Conservation (phyloP, 768 basidiomycete genomes). For the Tulasnella sp. region DNA sequence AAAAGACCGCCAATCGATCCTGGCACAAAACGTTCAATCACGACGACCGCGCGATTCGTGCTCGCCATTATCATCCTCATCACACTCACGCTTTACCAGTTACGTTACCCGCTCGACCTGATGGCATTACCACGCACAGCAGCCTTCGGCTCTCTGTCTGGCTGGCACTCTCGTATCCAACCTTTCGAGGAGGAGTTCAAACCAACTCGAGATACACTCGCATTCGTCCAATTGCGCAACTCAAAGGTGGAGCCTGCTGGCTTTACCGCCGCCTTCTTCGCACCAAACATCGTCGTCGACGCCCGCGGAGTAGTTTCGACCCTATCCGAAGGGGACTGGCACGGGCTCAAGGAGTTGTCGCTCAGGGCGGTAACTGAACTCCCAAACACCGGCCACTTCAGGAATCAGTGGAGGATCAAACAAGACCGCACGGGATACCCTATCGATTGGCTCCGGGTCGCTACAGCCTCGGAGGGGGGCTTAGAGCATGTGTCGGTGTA, state of each 20-base stretch:
- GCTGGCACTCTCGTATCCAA: not conserved
- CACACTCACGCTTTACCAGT: no score
- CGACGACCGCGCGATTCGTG: no score
- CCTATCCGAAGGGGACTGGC: not conserved
- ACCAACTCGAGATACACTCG: not conserved
- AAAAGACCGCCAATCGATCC: no score
- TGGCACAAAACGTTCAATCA: no score
- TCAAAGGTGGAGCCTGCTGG: not conserved
- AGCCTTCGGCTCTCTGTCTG: no score
- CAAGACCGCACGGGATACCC: constrained; percentile 7
- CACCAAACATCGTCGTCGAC: constrained; percentile 13
- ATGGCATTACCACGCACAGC: no score
- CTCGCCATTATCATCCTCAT: no score
- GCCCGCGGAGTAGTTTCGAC: not conserved
- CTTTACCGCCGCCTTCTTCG: constrained; percentile 10
- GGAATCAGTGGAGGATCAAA: constrained; percentile 14
- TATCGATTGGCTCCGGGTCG: constrained; percentile 8
- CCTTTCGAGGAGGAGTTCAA: not conserved
- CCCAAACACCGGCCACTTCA: not conserved
- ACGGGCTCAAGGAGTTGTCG: not conserved
- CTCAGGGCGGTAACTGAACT: not conserved
- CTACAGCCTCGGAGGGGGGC: no score
- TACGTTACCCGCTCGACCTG: no score
- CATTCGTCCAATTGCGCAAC: not conserved
- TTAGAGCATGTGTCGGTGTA: no score